phyloP scores from a whole-genome alignment of 192 early-diverging fungal genomes.

The Mycoemilia scoparia region DNA sequence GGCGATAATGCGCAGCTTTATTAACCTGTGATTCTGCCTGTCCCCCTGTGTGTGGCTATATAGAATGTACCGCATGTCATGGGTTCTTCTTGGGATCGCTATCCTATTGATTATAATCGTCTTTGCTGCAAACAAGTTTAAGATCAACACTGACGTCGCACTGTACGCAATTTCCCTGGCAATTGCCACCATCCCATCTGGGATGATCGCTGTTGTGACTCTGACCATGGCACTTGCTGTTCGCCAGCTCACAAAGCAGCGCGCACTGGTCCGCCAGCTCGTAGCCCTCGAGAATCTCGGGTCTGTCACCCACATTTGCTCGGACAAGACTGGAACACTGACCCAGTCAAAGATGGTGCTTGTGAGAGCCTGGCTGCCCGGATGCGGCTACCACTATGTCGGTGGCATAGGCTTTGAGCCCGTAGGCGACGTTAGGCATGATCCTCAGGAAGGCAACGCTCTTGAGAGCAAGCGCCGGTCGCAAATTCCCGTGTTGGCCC shows the following conservation, averaged over 20 bases:
- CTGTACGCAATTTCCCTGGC: constrained; percentile 70
- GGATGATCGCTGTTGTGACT: constrained; percentile 84
- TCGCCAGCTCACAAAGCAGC: constrained; percentile 58
- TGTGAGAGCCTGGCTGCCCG: constrained; percentile 59
- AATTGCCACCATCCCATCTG: constrained; percentile 92
- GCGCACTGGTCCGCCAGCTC: constrained; percentile 78
- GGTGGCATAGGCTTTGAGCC: constrained; percentile 45
- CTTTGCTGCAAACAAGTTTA: constrained; percentile 53
- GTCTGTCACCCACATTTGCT: constrained; percentile 86
- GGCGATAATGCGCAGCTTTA: no score
- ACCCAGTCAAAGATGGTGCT: constrained; percentile 94
- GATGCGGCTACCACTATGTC: constrained; percentile 49
- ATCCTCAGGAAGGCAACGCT: constrained; percentile 3
- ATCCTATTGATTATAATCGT: constrained; percentile 61
- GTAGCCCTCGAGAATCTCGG: constrained; percentile 80
- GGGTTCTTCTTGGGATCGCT: constrained; percentile 52
- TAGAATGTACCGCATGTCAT: constrained; percentile 61
- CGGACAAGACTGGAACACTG: constrained; percentile 87
- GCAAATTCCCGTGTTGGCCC: constrained; percentile 15
- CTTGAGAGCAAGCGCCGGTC: constrained; percentile 1
- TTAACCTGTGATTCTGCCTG: no score
- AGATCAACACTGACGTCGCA: constrained; percentile 35
- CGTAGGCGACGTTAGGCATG: constrained; percentile 30
- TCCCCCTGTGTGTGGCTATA: no score
- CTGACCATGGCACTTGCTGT: constrained; percentile 89